Evolutionary conservation across 257 asterid genomes (phyloP).

Genomic region (Nicotiana undulata): DNA sequence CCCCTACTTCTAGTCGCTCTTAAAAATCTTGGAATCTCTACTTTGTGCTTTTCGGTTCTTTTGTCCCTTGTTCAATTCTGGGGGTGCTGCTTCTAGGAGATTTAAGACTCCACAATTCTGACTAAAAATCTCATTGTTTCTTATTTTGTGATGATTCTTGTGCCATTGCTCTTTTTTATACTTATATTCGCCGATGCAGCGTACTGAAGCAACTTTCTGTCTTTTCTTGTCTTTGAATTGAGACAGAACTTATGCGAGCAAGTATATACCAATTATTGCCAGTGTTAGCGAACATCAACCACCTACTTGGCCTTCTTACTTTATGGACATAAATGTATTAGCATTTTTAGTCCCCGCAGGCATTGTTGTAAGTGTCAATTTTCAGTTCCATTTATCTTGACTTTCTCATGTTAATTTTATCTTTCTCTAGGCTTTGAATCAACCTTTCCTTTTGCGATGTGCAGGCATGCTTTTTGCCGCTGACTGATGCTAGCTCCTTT

Average conservation of each 20-base stretch:
- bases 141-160: neutral
- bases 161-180: neutral
- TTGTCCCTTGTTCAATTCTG: neutral
- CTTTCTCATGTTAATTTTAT: constrained; percentile 5
- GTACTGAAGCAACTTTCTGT: constrained; percentile 15
- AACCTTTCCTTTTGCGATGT: constrained; percentile 16
- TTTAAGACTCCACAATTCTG: neutral
- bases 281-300: constrained; percentile 99
- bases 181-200: neutral
- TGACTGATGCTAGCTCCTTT: constrained; percentile 97
- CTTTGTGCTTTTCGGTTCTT: neutral
- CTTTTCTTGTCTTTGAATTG: constrained; percentile 18
- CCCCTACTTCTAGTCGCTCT: neutral
- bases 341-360: constrained; percentile 99
- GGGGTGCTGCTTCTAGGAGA: neutral
- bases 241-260: constrained; percentile 97
- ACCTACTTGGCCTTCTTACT: constrained; percentile 99
- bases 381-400: neutral
- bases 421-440: constrained; percentile 3
- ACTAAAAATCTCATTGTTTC: neutral
- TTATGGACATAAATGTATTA: constrained; percentile 93
- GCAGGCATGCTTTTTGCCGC: constrained; percentile 97
- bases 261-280: constrained; percentile 97
- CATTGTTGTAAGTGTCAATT: constrained; percentile 64
- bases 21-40: neutral